Base-by-base conservation (phyloP, 306 rosid genomes). In the Quercus rubra region DNA sequence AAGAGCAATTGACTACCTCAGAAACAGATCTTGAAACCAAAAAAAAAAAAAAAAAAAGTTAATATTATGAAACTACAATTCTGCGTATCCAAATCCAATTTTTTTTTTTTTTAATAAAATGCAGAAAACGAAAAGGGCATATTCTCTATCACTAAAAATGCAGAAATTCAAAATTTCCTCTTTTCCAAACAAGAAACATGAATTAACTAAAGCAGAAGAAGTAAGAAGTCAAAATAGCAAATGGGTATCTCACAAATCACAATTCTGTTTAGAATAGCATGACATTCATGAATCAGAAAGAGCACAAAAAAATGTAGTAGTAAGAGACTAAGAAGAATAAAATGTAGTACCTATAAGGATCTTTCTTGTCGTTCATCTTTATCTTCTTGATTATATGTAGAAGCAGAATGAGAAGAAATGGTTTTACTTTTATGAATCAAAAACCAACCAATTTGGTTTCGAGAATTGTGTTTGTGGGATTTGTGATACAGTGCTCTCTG, bases 211-310 rank as follows among this genome's bases (percentile, higher is more conserved):
- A n/a, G 66, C 56, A 55, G 17, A 38, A 15, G 46, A 41, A 41
- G 17, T 7, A 20, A 68, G 12, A 41, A 43, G 18, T 20, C 46
- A 77, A 77, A 28, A 30, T 19, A 73, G 70, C 28, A 56, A 6
- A 57, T 66, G 76, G 69, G 67, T 43, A 56, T 21, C 21, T 66
- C 58, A 73, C 51, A 78, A 49, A 30, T 66, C 58, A 73, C 51
- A 73, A 49, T 46, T 77, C 57, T 5, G 49, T 56, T 14, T 17
- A 56, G 49, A 18, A 30, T 17, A 27, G 30, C 55, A 30, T 5
- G n/a, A 28, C 55, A n/a, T 20, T 25, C 2, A n/a, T 11, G 21
- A 17, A 75, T 59, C 1, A 14, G 18, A 54, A 67, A 19, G 71
- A n/a, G 49, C 14, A 12, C 3, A 67, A 21, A 18, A 41, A 18